Percentiles rank a stretch among this genome's conserved stretches.
phyloP scores from a whole-genome alignment of 768 basidiomycete genomes.

The Asterophora lycoperdoides region DNA sequence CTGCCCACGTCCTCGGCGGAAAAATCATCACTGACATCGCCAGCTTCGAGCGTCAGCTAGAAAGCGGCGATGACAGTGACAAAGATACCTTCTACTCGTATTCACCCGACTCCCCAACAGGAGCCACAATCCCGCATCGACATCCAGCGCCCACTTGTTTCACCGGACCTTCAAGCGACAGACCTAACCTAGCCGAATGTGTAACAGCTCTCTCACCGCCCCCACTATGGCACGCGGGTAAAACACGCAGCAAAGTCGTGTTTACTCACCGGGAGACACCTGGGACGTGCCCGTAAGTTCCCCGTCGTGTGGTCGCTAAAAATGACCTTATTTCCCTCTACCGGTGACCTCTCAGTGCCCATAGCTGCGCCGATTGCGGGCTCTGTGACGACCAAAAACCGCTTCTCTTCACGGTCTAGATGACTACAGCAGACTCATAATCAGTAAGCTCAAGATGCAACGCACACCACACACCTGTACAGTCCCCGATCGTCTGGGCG shows the following conservation, averaged over 20 bases:
- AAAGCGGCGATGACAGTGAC: constrained; percentile 1
- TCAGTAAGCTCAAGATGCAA: not conserved
- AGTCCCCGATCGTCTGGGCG: too few species aligned
- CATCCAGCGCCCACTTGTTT: not conserved
- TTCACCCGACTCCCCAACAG: not conserved
- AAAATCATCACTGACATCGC: constrained; percentile 17
- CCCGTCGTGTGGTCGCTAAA: not conserved
- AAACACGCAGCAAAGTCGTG: constrained; percentile 18
- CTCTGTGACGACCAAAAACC: constrained; percentile 13
- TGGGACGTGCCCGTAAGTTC: constrained; percentile 19
- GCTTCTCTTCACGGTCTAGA: constrained; percentile 5
- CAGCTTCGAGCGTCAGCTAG: constrained; percentile 6
- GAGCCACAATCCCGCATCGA: not conserved
- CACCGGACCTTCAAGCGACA: not conserved
- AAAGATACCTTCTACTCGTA: constrained; percentile 13
- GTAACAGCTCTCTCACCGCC: constrained; percentile 14
- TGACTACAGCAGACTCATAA: not conserved
- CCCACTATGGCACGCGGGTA: constrained; percentile 15
- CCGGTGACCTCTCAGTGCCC: constrained; percentile 6
- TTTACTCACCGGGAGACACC: constrained; percentile 12
- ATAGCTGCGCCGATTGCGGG: constrained; percentile 14
- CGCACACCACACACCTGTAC: too few species aligned
- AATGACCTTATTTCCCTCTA: constrained; percentile 2
- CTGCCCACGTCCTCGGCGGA: not conserved
- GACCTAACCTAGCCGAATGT: constrained; percentile 6